phyloP scores from a whole-genome alignment of 2,329 filamentous ascomycete species.

The Fusarium transvaalense region DNA sequence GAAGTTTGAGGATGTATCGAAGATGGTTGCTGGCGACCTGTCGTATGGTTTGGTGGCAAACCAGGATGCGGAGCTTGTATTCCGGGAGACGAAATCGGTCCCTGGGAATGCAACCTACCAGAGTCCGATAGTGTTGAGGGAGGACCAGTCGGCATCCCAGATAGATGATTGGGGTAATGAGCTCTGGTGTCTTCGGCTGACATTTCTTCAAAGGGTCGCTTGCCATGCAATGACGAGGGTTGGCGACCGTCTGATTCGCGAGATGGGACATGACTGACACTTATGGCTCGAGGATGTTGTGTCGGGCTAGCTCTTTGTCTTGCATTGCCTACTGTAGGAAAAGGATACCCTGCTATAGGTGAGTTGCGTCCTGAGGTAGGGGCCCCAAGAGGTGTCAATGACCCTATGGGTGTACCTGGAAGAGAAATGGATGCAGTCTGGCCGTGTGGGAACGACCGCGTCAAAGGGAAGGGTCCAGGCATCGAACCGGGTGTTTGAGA shows the following conservation, averaged over 20 bases:
- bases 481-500: conserved; percentile 36
- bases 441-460: conserved; percentile 45
- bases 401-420: conserved; percentile 51
- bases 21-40: conserved; percentile 36
- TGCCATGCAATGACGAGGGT: conserved; percentile 42
- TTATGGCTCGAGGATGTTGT: conserved; percentile 48
- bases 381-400: conserved; percentile 46
- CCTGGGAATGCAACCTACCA: conserved; percentile 55
- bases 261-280: conserved; percentile 45
- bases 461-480: conserved; percentile 39
- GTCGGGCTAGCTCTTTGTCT: conserved; percentile 52
- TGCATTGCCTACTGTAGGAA: conserved; percentile 48
- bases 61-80: conserved; percentile 45
- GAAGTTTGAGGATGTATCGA: conserved; percentile 35
- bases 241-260: conserved; percentile 45
- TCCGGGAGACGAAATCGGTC: conserved; percentile 46
- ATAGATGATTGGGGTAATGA: conserved; percentile 45
- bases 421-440: conserved; percentile 53
- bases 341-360: conserved; percentile 50
- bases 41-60: conserved; percentile 38
- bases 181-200: conserved; percentile 45
- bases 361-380: conserved; percentile 52
- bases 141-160: conserved; percentile 43
- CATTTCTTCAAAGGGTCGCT: conserved; percentile 52
- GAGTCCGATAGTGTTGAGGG: conserved; percentile 44